Percentiles rank a stretch among this genome's conserved stretches.
Evolutionary conservation across 2,329 filamentous ascomycete species (phyloP).

Genomic region (Clarireedia paspali): DNA sequence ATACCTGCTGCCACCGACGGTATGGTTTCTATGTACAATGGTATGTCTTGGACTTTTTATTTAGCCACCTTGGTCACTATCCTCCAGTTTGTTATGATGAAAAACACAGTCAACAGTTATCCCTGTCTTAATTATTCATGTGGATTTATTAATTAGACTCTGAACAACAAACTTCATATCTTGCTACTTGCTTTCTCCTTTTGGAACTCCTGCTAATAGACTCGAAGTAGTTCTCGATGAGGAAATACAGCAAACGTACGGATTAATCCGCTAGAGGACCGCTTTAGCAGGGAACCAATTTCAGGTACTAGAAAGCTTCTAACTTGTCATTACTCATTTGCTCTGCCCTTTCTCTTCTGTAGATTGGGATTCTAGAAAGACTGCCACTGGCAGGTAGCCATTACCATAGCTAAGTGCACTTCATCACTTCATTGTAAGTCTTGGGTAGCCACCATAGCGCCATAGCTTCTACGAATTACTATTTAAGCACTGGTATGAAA

Average conservation of each 20-base stretch:
- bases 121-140: constrained; percentile 11
- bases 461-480: no score
- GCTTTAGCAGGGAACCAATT: no score
- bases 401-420: neutral
- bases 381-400: neutral
- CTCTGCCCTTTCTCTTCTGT: neutral
- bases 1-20: neutral
- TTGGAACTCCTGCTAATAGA: neutral
- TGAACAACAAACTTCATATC: constrained; percentile 3
- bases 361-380: neutral
- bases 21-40: neutral
- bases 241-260: no score
- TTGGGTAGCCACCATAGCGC: neutral
- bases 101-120: constrained; percentile 12
- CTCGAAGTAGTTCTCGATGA: neutral
- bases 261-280: no score
- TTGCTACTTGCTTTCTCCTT: neutral
- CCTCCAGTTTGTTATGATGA: constrained; percentile 4
- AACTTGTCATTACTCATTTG: neutral
- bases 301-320: no score
- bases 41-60: constrained; percentile 5
- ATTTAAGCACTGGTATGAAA: neutral
- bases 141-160: constrained; percentile 12
- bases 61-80: neutral
- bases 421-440: neutral